These are phyloP conservation scores for Phlebiopsis flavidoalba DNA, from an alignment of 768 basidiomycete species.

Conservation along the genomic window DNA sequence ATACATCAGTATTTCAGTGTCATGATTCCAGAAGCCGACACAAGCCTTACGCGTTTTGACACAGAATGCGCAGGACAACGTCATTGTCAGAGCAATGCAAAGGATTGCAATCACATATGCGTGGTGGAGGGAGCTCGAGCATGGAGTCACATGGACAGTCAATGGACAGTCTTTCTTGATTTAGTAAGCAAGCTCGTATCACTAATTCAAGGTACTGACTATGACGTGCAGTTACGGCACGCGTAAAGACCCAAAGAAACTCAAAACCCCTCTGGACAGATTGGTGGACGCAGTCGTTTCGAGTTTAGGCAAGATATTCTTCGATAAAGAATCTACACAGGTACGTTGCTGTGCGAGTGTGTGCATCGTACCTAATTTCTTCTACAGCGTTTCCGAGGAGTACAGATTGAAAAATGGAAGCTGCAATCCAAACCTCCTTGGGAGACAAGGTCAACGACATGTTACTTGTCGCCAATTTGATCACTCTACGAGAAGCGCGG, in stretches of 20 bases:
- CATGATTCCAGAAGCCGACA: no score
- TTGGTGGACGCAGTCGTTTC: not conserved
- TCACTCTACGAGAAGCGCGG: constrained; percentile 8
- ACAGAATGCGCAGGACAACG: not conserved
- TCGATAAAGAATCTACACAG: not conserved
- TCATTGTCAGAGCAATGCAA: not conserved
- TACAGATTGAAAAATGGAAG: not conserved
- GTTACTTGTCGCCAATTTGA: constrained; percentile 9
- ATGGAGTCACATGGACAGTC: not conserved
- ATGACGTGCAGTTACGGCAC: not conserved
- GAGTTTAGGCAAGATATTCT: not conserved
- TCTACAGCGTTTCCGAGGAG: not conserved
- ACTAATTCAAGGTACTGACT: not conserved
- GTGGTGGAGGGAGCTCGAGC: not conserved
- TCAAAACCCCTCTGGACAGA: not conserved
- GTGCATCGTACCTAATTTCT: not conserved
- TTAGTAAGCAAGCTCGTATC: not conserved
- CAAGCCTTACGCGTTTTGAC: not conserved
- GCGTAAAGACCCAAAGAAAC: not conserved
- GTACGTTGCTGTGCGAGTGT: not conserved
- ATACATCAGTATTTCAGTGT: not conserved
- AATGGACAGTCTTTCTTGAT: not conserved
- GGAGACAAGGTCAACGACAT: not conserved
- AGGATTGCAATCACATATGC: not conserved
- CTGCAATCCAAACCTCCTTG: not conserved